These are phyloP conservation scores for Lasiodiplodia sp. DNA, from an alignment of 2,329 filamentous ascomycete genomes.

Conservation along the genomic window DNA sequence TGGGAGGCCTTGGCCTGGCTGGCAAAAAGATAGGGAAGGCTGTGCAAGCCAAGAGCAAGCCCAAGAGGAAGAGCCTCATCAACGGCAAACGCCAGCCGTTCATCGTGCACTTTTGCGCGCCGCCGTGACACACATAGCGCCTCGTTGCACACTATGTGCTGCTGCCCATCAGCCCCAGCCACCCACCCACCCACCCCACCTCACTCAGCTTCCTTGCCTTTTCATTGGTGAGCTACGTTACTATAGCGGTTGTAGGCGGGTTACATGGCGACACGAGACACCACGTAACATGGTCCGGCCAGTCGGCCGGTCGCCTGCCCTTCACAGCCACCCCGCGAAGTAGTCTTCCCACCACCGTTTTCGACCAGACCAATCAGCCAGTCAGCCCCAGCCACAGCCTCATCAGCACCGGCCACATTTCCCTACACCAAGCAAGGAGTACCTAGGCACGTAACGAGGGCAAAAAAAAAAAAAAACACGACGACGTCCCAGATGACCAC, in stretches of 20 bases:
- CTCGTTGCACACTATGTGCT: background rate
- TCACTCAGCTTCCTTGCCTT: background rate
- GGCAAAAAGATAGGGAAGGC: background rate
- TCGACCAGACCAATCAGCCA: background rate
- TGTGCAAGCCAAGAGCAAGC: conserved; percentile 1
- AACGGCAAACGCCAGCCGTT: conserved; percentile 1
- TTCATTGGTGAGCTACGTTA: background rate
- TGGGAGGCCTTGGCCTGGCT: conserved; percentile 2
- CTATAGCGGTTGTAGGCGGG: background rate
- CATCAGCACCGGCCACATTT: background rate
- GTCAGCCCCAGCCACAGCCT: background rate
- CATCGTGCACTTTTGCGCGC: background rate
- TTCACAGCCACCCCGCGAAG: background rate
- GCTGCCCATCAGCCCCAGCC: background rate
- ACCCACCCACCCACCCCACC: background rate
- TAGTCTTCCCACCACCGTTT: background rate
- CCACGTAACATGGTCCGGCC: background rate
- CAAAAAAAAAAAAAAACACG: background rate
- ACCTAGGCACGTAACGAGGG: background rate
- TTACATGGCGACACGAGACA: background rate
- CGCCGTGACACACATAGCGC: background rate
- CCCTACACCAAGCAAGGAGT: background rate
- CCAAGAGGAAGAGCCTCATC: conserved; percentile 11
- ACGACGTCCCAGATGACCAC: background rate
- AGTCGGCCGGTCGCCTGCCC: background rate